Conservation (phyloP, 1,284 basidiomycete species). For the Thecaphora frezii region DNA sequence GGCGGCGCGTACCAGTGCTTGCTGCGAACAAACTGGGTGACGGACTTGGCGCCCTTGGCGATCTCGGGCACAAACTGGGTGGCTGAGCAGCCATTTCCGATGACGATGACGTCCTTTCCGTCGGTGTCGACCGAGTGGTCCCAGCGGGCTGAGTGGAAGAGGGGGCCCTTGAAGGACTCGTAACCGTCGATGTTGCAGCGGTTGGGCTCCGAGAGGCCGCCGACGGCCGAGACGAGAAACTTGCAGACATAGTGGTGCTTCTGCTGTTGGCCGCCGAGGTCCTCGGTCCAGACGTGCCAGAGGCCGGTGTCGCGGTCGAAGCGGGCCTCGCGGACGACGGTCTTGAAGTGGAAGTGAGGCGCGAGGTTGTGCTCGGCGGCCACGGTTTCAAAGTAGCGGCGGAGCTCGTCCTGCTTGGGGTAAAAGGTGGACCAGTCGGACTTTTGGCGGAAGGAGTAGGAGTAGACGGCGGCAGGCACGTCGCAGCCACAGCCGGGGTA, state of each 20-base stretch:
- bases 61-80: constrained; percentile 50
- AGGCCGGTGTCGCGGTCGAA: constrained; percentile 48
- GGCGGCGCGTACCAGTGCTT: constrained; percentile 52
- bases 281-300: constrained; percentile 50
- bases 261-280: constrained; percentile 11
- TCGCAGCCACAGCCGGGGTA: constrained; percentile 55
- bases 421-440: constrained; percentile 52
- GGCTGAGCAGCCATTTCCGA: constrained; percentile 54
- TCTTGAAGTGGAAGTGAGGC: constrained; percentile 41
- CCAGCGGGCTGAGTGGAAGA: constrained; percentile 60
- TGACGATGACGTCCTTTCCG: constrained; percentile 57
- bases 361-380: constrained; percentile 41
- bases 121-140: constrained; percentile 52
- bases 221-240: constrained; percentile 49
- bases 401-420: constrained; percentile 44
- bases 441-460: constrained; percentile 53
- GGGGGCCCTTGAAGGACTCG: constrained; percentile 49
- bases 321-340: constrained; percentile 40
- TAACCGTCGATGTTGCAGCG: constrained; percentile 45
- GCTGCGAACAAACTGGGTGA: constrained; percentile 52
- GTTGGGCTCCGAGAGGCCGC: constrained; percentile 53
- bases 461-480: constrained; percentile 56
- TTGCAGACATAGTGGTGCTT: constrained; percentile 52
- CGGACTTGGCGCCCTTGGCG: constrained; percentile 35
- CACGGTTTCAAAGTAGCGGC: constrained; percentile 44